Evolutionary conservation across 495 filamentous ascomycete species (phyloP).

Genomic region (Tuber calosporum): DNA sequence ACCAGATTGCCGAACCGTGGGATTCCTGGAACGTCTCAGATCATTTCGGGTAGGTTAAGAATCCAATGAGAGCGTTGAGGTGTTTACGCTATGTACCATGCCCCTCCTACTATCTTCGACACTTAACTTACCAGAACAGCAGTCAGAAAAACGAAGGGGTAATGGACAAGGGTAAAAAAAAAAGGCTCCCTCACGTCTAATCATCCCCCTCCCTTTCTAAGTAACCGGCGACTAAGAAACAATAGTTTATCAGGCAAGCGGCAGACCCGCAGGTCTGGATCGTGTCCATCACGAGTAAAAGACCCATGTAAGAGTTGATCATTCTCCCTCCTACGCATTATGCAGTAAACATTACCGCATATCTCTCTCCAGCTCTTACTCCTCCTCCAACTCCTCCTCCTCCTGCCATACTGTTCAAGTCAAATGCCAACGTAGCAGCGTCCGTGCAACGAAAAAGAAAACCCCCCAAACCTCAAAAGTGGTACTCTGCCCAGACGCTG

Average conservation of each 20-base stretch:
- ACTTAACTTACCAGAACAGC: neutral
- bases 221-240: neutral
- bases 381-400: neutral
- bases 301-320: neutral
- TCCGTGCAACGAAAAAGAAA: neutral
- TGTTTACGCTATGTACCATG: neutral
- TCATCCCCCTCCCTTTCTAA: neutral
- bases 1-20: slow-evolving; percentile 2
- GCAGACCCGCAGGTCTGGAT: neutral
- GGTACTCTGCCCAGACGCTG: neutral
- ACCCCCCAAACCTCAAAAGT: neutral
- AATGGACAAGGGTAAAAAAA: neutral
- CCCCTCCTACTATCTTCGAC: neutral
- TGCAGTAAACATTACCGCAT: neutral
- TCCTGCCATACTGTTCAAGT: neutral
- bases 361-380: neutral
- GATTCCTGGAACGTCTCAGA: neutral
- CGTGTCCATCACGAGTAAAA: neutral
- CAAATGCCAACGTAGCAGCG: neutral
- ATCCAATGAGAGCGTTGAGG: neutral
- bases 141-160: neutral
- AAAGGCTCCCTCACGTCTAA: neutral
- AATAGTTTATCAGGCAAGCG: neutral
- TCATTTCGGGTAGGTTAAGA: neutral
- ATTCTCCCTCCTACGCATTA: neutral